Conservation (phyloP, 208 protist genomes). For the Vickermania spadyakhi region DNA sequence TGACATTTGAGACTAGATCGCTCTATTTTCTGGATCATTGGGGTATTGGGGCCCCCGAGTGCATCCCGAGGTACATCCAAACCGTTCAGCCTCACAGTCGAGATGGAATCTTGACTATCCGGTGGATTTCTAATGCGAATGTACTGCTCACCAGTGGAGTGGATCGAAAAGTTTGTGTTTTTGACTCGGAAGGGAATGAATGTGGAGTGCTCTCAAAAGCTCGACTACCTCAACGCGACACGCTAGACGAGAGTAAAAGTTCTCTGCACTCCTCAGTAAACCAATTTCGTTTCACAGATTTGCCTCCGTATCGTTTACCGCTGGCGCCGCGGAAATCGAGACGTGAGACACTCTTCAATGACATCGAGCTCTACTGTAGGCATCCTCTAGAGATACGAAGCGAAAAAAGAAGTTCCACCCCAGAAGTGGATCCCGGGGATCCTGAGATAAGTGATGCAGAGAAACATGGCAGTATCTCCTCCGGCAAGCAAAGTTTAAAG, state of each 20-base stretch:
- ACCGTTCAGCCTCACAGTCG: neutral
- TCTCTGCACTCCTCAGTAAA: neutral
- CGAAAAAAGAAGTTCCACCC: neutral
- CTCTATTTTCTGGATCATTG: conserved; percentile 11
- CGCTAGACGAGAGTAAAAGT: neutral
- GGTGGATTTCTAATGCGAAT: conserved; percentile 28
- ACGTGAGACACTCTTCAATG: neutral
- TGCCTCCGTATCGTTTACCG: neutral
- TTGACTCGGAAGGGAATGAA: conserved; percentile 20
- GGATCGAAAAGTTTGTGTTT: conserved; percentile 40
- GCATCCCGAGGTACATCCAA: neutral
- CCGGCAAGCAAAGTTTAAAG: neutral
- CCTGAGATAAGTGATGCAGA: neutral
- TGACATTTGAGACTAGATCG: conserved; percentile 18
- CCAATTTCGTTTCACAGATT: neutral
- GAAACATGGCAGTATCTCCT: neutral
- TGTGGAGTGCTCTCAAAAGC: conserved; percentile 32
- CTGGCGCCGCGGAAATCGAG: neutral
- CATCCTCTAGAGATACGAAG: neutral
- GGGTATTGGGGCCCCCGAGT: neutral
- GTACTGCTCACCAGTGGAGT: conserved; percentile 32
- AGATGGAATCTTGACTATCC: conserved; percentile 4
- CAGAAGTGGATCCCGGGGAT: neutral
- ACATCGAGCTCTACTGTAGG: neutral
- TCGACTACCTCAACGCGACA: conserved; percentile 16